phyloP scores from a whole-genome alignment of 805 yeast species.

The Cyberlindnera maclurae region DNA sequence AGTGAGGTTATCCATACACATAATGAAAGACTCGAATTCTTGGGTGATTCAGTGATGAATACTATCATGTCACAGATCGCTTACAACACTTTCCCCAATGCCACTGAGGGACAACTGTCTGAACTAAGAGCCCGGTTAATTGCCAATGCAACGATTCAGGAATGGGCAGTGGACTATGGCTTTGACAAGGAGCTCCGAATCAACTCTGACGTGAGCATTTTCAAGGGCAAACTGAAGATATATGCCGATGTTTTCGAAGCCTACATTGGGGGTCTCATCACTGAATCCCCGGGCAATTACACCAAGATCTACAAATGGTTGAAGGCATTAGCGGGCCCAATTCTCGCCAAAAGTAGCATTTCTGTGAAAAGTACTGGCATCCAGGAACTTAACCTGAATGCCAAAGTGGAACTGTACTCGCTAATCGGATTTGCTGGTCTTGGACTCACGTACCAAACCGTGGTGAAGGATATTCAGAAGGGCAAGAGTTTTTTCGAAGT shows the following conservation, averaged over 20 bases:
- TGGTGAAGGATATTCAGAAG: constrained; percentile 29
- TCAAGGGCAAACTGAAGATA: constrained; percentile 57
- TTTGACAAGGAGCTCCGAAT: constrained; percentile 51
- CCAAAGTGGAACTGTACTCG: constrained; percentile 74
- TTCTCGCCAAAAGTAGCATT: constrained; percentile 13
- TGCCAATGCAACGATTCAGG: constrained; percentile 61
- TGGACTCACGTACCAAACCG: constrained; percentile 48
- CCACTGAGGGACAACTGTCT: constrained; percentile 77
- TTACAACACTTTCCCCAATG: constrained; percentile 57
- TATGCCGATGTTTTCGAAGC: constrained; percentile 93
- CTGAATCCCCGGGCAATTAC: constrained; percentile 46
- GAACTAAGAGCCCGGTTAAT: constrained; percentile 62
- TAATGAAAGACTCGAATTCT: constrained; percentile 83
- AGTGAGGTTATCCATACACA: constrained; percentile 54
- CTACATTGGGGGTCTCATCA: constrained; percentile 76
- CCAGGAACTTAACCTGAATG: constrained; percentile 45
- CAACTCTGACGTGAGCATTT: constrained; percentile 38
- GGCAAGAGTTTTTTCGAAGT: constrained; percentile 44
- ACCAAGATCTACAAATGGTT: constrained; percentile 53
- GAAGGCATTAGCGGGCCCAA: constrained; percentile 40
- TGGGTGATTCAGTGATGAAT: constrained; percentile 84
- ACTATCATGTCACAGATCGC: constrained; percentile 63
- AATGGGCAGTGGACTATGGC: constrained; percentile 64
- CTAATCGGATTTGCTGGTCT: constrained; percentile 68
- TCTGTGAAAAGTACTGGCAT: constrained; percentile 5